Evolutionary conservation across 768 basidiomycete species (phyloP).

Genomic region (Mycena haematopus): DNA sequence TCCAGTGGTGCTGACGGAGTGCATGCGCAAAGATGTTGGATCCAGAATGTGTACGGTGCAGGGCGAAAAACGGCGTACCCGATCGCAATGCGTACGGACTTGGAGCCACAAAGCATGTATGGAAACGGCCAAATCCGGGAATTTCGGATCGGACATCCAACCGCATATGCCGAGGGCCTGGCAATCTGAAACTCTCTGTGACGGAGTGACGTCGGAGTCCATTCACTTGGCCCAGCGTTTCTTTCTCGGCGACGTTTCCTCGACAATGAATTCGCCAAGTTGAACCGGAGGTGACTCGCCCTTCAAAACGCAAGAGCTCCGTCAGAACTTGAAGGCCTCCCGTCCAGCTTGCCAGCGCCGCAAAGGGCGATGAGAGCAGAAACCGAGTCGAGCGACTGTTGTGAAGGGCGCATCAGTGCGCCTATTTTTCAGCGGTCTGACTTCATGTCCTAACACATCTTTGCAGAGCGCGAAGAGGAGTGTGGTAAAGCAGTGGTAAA

Average conservation of each 20-base stretch:
- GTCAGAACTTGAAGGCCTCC: slow-evolving; percentile 18
- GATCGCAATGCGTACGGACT: no score
- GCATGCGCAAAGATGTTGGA: no score
- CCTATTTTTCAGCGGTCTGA: no score
- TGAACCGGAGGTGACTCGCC: slow-evolving; percentile 1
- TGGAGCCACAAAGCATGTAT: no score
- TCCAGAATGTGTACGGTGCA: no score
- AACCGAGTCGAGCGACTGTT: slow-evolving; percentile 10
- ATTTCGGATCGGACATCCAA: no score
- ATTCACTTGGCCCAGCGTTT: not conserved
- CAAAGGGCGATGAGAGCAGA: slow-evolving; percentile 18
- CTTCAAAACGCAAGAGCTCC: slow-evolving; percentile 17
- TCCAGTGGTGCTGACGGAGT: no score
- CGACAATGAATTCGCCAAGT: not conserved
- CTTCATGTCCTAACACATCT: not conserved
- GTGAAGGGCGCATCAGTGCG: slow-evolving; percentile 22
- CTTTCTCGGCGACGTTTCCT: not conserved
- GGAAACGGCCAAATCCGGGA: no score
- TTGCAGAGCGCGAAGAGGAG: slow-evolving; percentile 15
- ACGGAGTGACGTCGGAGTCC: no score
- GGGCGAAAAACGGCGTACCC: no score
- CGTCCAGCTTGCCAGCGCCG: slow-evolving; percentile 17
- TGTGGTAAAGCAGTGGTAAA: not conserved
- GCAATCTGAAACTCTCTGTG: no score
- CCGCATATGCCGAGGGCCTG: no score